Conservation (phyloP, 2,329 filamentous ascomycete species). For the Rugonectria rugulosa region DNA sequence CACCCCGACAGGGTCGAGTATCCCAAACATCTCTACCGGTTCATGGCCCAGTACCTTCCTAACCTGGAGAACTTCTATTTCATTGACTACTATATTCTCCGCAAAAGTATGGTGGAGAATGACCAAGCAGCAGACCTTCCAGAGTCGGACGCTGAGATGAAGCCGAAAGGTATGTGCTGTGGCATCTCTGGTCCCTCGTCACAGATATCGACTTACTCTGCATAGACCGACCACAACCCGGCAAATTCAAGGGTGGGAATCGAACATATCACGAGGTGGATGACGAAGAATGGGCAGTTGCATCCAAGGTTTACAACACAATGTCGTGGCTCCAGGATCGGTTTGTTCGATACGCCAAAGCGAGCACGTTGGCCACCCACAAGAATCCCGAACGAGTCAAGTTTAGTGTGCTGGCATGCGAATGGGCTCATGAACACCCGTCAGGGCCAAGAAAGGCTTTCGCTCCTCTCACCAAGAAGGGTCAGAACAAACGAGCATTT, state of each 20-base stretch:
- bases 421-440: conserved; percentile 45
- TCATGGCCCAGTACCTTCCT: conserved; percentile 50
- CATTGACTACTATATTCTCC: conserved; percentile 52
- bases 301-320: conserved; percentile 45
- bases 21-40: conserved; percentile 53
- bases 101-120: conserved; percentile 28
- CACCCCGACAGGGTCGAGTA: conserved; percentile 38
- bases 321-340: conserved; percentile 48
- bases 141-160: background rate
- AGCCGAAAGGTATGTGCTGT: conserved; percentile 13
- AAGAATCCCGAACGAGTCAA: conserved; percentile 45
- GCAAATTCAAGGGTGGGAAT: conserved; percentile 32
- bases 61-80: conserved; percentile 55
- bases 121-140: background rate
- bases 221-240: conserved; percentile 6
- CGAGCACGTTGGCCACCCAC: conserved; percentile 43
- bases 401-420: conserved; percentile 52
- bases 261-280: conserved; percentile 46
- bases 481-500: conserved; percentile 37
- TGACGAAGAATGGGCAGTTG: conserved; percentile 45
- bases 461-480: conserved; percentile 32
- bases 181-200: background rate
- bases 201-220: conserved; percentile 20
- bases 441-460: conserved; percentile 18
- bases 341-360: conserved; percentile 48